Percentiles rank a stretch among this genome's conserved stretches.
These are phyloP conservation scores for Friedmanniomyces simplex DNA, from an alignment of 495 filamentous ascomycete species.

Conservation along the genomic window DNA sequence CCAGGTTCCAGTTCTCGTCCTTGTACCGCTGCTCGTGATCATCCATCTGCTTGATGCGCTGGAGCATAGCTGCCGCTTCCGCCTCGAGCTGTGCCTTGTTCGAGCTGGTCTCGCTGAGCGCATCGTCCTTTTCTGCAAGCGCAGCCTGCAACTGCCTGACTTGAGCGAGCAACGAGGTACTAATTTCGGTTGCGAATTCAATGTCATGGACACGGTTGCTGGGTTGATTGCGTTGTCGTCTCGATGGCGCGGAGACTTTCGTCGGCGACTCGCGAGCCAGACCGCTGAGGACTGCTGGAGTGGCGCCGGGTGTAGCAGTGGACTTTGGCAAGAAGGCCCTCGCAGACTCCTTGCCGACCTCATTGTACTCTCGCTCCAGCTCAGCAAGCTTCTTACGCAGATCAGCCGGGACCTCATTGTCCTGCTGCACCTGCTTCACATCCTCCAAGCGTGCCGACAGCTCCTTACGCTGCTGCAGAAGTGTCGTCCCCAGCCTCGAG, in stretches of 20 bases:
- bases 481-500: slow-evolving; percentile 70
- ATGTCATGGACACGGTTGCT: slow-evolving; percentile 81
- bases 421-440: slow-evolving; percentile 56
- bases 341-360: slow-evolving; percentile 81
- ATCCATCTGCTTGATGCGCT: slow-evolving; percentile 69
- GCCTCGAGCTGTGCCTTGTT: slow-evolving; percentile 70
- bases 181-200: slow-evolving; percentile 92
- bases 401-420: slow-evolving; percentile 72
- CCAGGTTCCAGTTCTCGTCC: slow-evolving; percentile 95
- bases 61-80: slow-evolving; percentile 66
- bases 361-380: slow-evolving; percentile 89
- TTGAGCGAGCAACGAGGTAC: slow-evolving; percentile 77
- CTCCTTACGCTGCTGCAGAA: slow-evolving; percentile 74
- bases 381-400: slow-evolving; percentile 73
- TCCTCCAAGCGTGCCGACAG: slow-evolving; percentile 73
- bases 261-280: slow-evolving; percentile 81
- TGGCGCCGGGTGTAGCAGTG: slow-evolving; percentile 52
- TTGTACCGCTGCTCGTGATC: slow-evolving; percentile 93
- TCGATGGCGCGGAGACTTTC: slow-evolving; percentile 68
- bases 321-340: slow-evolving; percentile 83
- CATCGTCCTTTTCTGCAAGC: slow-evolving; percentile 76
- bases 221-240: slow-evolving; percentile 84
- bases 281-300: slow-evolving; percentile 69
- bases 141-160: slow-evolving; percentile 77
- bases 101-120: slow-evolving; percentile 58